Base-by-base conservation (phyloP, 2,329 filamentous ascomycete species). In the Trichoderma aggressivum region DNA sequence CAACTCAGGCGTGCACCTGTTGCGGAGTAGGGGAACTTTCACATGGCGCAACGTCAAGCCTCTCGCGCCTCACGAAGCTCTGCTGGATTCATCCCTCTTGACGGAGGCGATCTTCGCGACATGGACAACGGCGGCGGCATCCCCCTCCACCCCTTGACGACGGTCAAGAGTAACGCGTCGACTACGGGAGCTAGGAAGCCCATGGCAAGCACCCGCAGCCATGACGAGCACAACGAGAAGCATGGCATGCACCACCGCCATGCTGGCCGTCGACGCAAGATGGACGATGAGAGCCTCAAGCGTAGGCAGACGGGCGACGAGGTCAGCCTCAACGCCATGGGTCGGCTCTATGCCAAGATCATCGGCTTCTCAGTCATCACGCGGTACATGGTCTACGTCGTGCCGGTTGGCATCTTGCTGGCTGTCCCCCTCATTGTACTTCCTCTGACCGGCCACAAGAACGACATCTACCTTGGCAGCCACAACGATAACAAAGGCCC, bases 321-420 rank as follows among this genome's bases (percentile, higher is more conserved):
- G 21, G 79, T 86, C 36, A 83, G 84, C 36, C 81, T 92, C 73
- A 92, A 89, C 75, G 86, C 86, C 72, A 88, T 93, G 84, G 91
- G 91, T 58, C 85, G 85, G 72, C 77, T 92, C 43, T 91, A 92
- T 80, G 84, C 86, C 76, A 90, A 87, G 78, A 85, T 93, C 73
- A 82, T 92, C 72, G 83, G 84, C 75, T 90, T 90, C 76, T 90
- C 88, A 8, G 84, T 89, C 73, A 76, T 91, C 72, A 90, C 88
- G 5, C 85, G 90, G 60, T 92, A 92, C 77, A 81, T 91, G 61
- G 84, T 92, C 73, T 92, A 92, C 77, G 86, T 92, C 73, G 80
- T 90, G 28, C 91, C 91, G 6, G 82, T 92, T 34, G 89, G 85
- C 59, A 72, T 90, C 18, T 76, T 91, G 30, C 84, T 93, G 65